Conservation (phyloP, 108 stramenopile genomes). For the Fragilariopsis cylindrus region DNA sequence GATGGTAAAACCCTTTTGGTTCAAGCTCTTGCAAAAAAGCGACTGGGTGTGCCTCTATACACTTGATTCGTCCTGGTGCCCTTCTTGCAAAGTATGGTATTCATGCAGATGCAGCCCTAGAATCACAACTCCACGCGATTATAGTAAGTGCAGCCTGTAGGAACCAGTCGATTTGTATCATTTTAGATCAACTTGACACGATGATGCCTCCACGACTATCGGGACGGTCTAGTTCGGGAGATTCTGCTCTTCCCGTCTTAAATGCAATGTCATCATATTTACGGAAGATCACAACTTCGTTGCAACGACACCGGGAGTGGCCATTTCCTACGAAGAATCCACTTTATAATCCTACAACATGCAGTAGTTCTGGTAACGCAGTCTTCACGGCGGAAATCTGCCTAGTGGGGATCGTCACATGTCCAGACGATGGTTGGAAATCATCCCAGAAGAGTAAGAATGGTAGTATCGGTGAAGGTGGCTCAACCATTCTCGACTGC, state of each 20-base stretch:
- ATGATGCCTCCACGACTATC: conserved; percentile 51
- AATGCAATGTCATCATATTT: conserved; percentile 72
- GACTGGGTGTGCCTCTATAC: conserved; percentile 51
- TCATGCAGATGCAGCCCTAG: conserved; percentile 75
- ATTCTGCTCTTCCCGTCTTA: conserved; percentile 65
- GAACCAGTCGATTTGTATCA: conserved; percentile 48
- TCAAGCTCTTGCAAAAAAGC: conserved; percentile 50
- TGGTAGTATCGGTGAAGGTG: conserved; percentile 13
- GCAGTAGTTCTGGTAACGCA: conserved; percentile 32
- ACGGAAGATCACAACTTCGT: conserved; percentile 43
- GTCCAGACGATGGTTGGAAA: conserved; percentile 55
- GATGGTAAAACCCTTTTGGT: conserved; percentile 72
- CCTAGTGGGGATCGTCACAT: conserved; percentile 75
- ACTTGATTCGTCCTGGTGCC: conserved; percentile 56
- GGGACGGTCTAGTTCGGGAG: conserved; percentile 34
- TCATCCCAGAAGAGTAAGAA: conserved; percentile 17
- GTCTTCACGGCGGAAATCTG: conserved; percentile 56
- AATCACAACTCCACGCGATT: conserved; percentile 61
- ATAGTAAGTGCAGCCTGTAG: conserved; percentile 54
- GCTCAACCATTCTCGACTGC: conserved; percentile 47
- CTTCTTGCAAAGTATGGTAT: conserved; percentile 76
- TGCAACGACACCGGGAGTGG: conserved; percentile 50
- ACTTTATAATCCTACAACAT: conserved; percentile 53
- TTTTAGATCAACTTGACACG: conserved; percentile 73
- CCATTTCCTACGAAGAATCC: conserved; percentile 71